These are phyloP conservation scores for Pseudogymnoascus sp. DNA, from an alignment of 2,329 filamentous ascomycete species.

Conservation along the genomic window DNA sequence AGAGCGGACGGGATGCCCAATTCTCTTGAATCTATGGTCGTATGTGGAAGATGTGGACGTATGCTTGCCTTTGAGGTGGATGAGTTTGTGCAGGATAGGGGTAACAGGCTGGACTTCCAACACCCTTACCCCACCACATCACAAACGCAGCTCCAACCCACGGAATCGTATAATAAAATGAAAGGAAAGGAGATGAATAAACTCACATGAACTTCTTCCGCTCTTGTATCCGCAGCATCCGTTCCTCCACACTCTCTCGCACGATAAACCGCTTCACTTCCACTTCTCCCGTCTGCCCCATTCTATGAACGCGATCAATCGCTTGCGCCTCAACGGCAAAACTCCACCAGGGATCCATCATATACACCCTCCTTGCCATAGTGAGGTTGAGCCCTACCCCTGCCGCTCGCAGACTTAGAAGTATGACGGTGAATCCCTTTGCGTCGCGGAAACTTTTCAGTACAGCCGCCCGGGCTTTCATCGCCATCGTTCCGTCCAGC, in stretches of 20 bases:
- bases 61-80: not conserved
- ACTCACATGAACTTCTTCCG: slow-evolving; percentile 92
- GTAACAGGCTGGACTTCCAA: not conserved
- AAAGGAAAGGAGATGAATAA: slow-evolving; percentile 8
- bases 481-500: slow-evolving; percentile 83
- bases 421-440: slow-evolving; percentile 61
- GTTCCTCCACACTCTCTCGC: slow-evolving; percentile 83
- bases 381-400: slow-evolving; percentile 93
- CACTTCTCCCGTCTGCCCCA: slow-evolving; percentile 86
- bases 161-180: slow-evolving; percentile 12
- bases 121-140: not conserved
- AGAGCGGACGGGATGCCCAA: slow-evolving; percentile 27
- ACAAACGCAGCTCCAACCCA: slow-evolving; percentile 19
- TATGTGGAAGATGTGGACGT: slow-evolving; percentile 15
- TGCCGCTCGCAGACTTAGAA: slow-evolving; percentile 81
- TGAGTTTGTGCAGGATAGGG: not conserved
- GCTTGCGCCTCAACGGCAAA: slow-evolving; percentile 95
- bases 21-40: slow-evolving; percentile 25
- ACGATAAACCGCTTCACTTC: slow-evolving; percentile 84
- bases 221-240: slow-evolving; percentile 90
- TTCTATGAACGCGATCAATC: slow-evolving; percentile 93
- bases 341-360: slow-evolving; percentile 99
- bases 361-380: slow-evolving; percentile 80
- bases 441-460: slow-evolving; percentile 62
- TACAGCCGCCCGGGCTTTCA: slow-evolving; percentile 74